Conservation (phyloP, 2,329 filamentous ascomycete species). For the Aspergillus hortae region DNA sequence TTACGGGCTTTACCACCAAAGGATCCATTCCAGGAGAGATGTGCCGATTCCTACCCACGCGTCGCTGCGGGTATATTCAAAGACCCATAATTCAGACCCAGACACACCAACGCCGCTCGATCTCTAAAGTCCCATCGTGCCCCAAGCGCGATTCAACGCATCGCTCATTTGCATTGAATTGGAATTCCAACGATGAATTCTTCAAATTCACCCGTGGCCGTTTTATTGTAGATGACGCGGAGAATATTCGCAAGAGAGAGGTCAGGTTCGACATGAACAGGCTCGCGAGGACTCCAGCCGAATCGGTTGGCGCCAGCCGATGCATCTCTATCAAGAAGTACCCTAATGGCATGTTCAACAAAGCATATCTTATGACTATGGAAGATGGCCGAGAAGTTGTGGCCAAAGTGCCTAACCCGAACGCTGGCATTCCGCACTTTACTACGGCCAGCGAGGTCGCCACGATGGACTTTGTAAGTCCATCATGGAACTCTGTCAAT, state of each 20-base stretch:
- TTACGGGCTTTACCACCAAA: no score
- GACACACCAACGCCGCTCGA: constrained; percentile 13
- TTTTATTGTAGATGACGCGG: constrained; percentile 23
- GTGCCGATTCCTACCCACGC: constrained; percentile 9
- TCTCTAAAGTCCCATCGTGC: constrained; percentile 8
- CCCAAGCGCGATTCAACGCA: constrained; percentile 8
- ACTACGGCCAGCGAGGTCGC: constrained; percentile 39
- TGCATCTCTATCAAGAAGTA: constrained; percentile 20
- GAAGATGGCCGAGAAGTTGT: constrained; percentile 28
- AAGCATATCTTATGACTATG: constrained; percentile 28
- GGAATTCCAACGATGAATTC: constrained; percentile 25
- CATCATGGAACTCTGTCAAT: neutral
- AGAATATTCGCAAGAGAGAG: constrained; percentile 21
- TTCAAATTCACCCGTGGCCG: constrained; percentile 28
- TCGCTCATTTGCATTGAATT: constrained; percentile 19
- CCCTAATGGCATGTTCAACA: constrained; percentile 32
- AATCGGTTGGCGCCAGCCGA: constrained; percentile 15
- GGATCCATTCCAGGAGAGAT: constrained; percentile 8
- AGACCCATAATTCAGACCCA: constrained; percentile 3
- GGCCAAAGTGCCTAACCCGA: constrained; percentile 33
- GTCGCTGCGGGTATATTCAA: constrained; percentile 9
- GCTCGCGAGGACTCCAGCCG: constrained; percentile 17
- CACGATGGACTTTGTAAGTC: constrained; percentile 23
- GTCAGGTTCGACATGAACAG: constrained; percentile 20
- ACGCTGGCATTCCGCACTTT: constrained; percentile 25